A percentile compares a stretch with the other conserved stretches of the same genome.
phyloP scores from a whole-genome alignment of 2,329 filamentous ascomycete species.

The Pseudocercospora fuligena region DNA sequence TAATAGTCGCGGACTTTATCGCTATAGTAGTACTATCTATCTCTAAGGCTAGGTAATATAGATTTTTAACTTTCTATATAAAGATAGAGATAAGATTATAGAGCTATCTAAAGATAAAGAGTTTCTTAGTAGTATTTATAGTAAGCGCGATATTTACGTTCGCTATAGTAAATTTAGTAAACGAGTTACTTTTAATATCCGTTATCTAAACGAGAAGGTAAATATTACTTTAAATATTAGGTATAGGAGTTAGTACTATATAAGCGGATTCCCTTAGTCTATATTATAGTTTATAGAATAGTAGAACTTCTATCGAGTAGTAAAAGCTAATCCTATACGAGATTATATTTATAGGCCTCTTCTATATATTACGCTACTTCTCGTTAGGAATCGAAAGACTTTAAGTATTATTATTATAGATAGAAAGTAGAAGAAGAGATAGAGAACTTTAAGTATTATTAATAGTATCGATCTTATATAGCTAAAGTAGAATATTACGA shows the following conservation, averaged over 20 bases:
- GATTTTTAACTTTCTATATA: not conserved
- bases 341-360: not conserved
- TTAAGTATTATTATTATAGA: not conserved
- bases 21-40: not conserved
- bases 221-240: not conserved
- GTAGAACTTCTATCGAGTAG: not conserved
- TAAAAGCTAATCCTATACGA: not conserved
- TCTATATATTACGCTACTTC: not conserved
- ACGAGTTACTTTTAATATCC: not conserved
- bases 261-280: not conserved
- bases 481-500: too few species aligned
- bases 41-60: not conserved
- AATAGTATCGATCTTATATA: not conserved
- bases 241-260: not conserved
- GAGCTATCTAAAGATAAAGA: not conserved
- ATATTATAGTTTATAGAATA: not conserved
- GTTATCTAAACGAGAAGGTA: not conserved
- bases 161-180: not conserved
- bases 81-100: not conserved
- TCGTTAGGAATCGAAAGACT: not conserved
- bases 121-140: not conserved
- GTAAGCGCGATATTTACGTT: not conserved
- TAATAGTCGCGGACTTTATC: not conserved
- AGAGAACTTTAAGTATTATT: not conserved
- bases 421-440: not conserved